Percentiles rank a stretch among this genome's conserved stretches.
Evolutionary conservation across 768 basidiomycete genomes (phyloP).

Genomic region (Calocera cornea): DNA sequence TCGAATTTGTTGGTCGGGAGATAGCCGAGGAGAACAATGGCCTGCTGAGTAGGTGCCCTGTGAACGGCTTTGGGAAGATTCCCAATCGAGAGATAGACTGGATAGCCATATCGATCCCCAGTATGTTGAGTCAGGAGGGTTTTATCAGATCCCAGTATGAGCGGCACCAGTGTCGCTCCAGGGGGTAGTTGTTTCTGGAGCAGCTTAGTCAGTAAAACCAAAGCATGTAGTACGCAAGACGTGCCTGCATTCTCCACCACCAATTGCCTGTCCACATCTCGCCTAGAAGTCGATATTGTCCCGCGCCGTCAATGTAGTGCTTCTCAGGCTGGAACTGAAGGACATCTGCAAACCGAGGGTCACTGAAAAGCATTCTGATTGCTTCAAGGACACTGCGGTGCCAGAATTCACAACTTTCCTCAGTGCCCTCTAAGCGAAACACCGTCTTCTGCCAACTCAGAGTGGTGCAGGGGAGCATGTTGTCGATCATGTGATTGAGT

Average conservation of each 20-base stretch:
- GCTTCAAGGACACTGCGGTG: not conserved
- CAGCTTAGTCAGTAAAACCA: not conserved
- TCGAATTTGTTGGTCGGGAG: slow-evolving; percentile 27
- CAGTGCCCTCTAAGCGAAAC: not conserved
- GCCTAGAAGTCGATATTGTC: not conserved
- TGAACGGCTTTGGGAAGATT: slow-evolving; percentile 32
- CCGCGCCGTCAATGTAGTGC: not conserved
- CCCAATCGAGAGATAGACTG: slow-evolving; percentile 34
- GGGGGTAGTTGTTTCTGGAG: not conserved
- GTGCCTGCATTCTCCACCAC: slow-evolving; percentile 1
- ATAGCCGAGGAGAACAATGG: slow-evolving; percentile 29
- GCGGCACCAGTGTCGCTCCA: not conserved
- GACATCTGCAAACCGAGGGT: not conserved
- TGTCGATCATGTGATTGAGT: not conserved
- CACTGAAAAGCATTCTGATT: not conserved
- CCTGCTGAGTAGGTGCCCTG: slow-evolving; percentile 25
- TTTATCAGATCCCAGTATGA: not conserved
- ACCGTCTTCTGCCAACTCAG: not conserved
- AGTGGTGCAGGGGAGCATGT: not conserved
- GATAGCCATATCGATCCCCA: slow-evolving; percentile 20
- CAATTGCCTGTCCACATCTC: not conserved
- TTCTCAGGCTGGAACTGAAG: not conserved
- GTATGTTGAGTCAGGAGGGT: not conserved
- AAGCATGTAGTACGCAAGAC: no score
- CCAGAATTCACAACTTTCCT: not conserved